phyloP scores from a whole-genome alignment of 495 filamentous ascomycete species.

The Collariella sp. region DNA sequence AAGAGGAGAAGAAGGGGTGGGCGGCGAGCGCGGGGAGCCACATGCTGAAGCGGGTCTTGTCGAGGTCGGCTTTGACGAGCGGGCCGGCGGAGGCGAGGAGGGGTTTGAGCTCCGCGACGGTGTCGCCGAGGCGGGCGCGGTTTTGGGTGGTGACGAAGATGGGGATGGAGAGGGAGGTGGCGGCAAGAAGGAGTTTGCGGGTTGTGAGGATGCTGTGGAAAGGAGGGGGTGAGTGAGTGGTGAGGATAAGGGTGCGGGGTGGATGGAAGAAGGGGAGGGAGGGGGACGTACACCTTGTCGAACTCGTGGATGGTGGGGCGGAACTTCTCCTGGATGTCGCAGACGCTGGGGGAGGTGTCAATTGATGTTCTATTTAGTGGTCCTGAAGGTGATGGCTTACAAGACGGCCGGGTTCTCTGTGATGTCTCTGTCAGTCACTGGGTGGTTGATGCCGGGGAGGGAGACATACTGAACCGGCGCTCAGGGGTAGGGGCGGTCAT shows the following conservation, averaged over 20 bases:
- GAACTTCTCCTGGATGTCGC: slow-evolving; percentile 95
- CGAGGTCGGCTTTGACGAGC: slow-evolving; percentile 47
- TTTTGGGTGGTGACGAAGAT: slow-evolving; percentile 81
- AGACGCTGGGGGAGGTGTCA: slow-evolving; percentile 53
- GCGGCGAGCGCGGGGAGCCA: slow-evolving; percentile 41
- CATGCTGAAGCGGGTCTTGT: slow-evolving; percentile 94
- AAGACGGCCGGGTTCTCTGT: slow-evolving; percentile 62
- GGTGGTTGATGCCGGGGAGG: background rate
- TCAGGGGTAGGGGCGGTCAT: slow-evolving; percentile 26
- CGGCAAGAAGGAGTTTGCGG: slow-evolving; percentile 45
- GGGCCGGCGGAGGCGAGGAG: slow-evolving; percentile 22
- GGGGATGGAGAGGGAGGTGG: slow-evolving; percentile 61
- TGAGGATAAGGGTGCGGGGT: background rate
- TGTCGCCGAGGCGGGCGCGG: slow-evolving; percentile 62
- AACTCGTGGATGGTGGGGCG: slow-evolving; percentile 72
- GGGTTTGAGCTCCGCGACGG: slow-evolving; percentile 56
- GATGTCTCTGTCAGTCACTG: slow-evolving; percentile 8
- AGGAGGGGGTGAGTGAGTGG: background rate
- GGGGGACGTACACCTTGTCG: slow-evolving; percentile 54
- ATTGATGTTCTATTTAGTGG: background rate
- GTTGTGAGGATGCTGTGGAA: slow-evolving; percentile 42
- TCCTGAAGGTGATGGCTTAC: slow-evolving; percentile 33
- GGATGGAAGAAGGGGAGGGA: background rate
- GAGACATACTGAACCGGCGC: slow-evolving; percentile 34
- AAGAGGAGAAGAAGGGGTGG: slow-evolving; percentile 27